Evolutionary conservation across 805 yeast genomes (phyloP).

Genomic region (Clavispora carvajalis): DNA sequence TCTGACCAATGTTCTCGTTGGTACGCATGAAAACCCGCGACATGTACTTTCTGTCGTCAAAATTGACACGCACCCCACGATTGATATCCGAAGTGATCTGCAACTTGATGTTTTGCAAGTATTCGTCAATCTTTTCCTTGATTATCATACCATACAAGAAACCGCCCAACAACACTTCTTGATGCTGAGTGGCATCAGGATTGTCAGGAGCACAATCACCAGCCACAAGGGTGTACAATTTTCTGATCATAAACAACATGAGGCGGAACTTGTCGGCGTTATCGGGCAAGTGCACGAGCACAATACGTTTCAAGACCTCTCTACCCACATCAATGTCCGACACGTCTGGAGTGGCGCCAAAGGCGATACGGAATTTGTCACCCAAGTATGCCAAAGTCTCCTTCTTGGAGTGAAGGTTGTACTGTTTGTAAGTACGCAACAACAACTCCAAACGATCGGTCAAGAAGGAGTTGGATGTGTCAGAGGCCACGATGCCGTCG

Average conservation of each 20-base stretch:
- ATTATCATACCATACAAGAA: conserved; percentile 94
- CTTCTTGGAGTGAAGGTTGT: conserved; percentile 69
- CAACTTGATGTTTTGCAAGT: conserved; percentile 62
- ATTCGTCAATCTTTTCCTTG: conserved; percentile 95
- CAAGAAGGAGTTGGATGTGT: conserved; percentile 80
- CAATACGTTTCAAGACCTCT: conserved; percentile 76
- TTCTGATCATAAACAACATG: conserved; percentile 91
- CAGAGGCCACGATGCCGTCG: conserved; percentile 93
- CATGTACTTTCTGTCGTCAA: conserved; percentile 80
- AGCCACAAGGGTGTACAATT: conserved; percentile 88
- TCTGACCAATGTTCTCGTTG: conserved; percentile 92
- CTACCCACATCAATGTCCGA: conserved; percentile 89
- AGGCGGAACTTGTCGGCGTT: conserved; percentile 78
- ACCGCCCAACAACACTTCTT: conserved; percentile 92
- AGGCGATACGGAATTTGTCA: conserved; percentile 90
- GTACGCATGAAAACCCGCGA: conserved; percentile 69
- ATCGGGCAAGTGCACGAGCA: conserved; percentile 77
- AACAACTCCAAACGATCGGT: conserved; percentile 96
- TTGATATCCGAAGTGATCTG: conserved; percentile 77
- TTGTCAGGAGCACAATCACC: conserved; percentile 96
- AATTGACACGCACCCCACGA: conserved; percentile 77
- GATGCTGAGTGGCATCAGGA: conserved; percentile 99
- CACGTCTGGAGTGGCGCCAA: conserved; percentile 82
- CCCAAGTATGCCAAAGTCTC: conserved; percentile 94
- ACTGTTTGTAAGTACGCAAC: conserved; percentile 80